phyloP scores from a whole-genome alignment of 31 red algal genomes.

The Asparagopsis taxiformis region DNA sequence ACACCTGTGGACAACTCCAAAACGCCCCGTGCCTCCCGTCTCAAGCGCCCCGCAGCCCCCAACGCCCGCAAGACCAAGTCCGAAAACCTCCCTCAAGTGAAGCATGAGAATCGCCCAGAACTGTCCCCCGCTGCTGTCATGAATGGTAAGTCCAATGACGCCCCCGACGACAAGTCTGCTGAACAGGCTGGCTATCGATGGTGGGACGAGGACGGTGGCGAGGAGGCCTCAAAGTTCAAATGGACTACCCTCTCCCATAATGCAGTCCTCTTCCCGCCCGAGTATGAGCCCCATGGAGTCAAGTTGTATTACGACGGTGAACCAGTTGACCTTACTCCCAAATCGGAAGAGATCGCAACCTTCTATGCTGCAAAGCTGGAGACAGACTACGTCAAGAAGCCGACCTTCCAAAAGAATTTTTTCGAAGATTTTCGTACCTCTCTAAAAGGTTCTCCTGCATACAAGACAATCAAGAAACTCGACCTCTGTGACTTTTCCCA shows the following conservation, averaged over 20 bases:
- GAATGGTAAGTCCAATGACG: too few relatives aligned
- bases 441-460: slow-evolving; percentile 22
- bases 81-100: too few relatives aligned
- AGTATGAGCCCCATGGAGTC: slow-evolving; percentile 76
- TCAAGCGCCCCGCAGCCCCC: too few relatives aligned
- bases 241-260: slow-evolving; percentile 86
- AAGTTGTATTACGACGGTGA: slow-evolving; percentile 76
- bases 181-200: slow-evolving; percentile 55
- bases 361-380: slow-evolving; percentile 90
- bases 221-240: slow-evolving; percentile 48
- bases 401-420: slow-evolving; percentile 78
- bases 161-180: neutral
- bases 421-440: slow-evolving; percentile 87
- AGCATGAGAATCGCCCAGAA: too few relatives aligned
- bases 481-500: slow-evolving; percentile 75
- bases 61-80: too few relatives aligned
- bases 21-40: too few relatives aligned
- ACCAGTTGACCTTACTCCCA: slow-evolving; percentile 47
- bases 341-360: slow-evolving; percentile 90
- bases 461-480: slow-evolving; percentile 54
- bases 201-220: slow-evolving; percentile 65
- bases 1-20: too few relatives aligned
- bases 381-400: slow-evolving; percentile 81
- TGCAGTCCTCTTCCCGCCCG: slow-evolving; percentile 87
- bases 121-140: too few relatives aligned